A percentile compares a stretch with the other conserved stretches of the same genome.
phyloP scores from a whole-genome alignment of 441 rosid genomes.

The Hura crepitans region DNA sequence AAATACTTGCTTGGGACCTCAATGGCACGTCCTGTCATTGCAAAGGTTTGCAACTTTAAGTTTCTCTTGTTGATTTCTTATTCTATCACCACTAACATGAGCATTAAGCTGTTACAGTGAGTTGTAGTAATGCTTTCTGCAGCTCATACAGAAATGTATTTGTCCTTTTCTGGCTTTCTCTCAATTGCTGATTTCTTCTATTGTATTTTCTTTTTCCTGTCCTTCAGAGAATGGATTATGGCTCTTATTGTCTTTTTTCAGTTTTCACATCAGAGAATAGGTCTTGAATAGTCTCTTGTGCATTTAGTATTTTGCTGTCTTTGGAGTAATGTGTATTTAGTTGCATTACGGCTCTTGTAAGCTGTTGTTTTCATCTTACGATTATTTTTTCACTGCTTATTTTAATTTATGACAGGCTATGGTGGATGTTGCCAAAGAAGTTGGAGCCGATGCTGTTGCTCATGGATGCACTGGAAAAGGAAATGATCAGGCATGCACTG shows the following conservation, averaged over 20 bases:
- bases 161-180: not conserved
- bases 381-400: not conserved
- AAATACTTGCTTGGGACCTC: slow-evolving; percentile 94
- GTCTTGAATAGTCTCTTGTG: not conserved
- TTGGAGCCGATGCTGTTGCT: slow-evolving; percentile 94
- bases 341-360: not conserved
- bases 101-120: not conserved
- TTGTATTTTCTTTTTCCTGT: not conserved
- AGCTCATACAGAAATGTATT: not conserved
- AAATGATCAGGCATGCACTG: slow-evolving; percentile 76
- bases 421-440: slow-evolving; percentile 94
- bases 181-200: not conserved
- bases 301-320: not conserved
- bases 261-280: not conserved
- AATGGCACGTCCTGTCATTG: slow-evolving; percentile 97
- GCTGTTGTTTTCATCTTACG: not conserved
- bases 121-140: not conserved
- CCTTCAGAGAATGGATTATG: not conserved
- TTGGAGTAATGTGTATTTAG: not conserved
- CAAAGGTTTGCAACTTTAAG: slow-evolving; percentile 50
- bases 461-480: slow-evolving; percentile 99
- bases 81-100: not conserved
- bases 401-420: slow-evolving; percentile 54
- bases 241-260: not conserved
- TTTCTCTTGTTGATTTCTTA: not conserved